Evolutionary conservation across 306 rosid genomes (phyloP).

Genomic region (Rosa lucieae): DNA sequence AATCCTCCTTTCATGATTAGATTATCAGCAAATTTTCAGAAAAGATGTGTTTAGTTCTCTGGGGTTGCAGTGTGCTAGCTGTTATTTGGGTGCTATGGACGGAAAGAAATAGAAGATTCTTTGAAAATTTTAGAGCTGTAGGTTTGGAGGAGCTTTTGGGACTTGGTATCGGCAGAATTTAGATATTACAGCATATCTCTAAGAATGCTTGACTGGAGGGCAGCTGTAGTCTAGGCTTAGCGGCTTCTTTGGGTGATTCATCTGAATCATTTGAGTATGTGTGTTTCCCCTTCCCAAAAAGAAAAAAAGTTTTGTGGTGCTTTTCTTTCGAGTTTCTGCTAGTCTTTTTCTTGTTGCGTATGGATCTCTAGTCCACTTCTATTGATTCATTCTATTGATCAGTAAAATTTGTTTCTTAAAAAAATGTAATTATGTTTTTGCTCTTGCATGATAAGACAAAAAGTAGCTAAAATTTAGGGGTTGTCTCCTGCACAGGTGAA

Average conservation of each 20-base stretch:
- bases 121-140: neutral
- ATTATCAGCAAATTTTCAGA: neutral
- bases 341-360: neutral
- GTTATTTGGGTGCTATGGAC: neutral
- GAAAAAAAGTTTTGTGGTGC: neutral
- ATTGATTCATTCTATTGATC: neutral
- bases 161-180: neutral
- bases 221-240: neutral
- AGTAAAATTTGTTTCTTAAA: neutral
- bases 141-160: neutral
- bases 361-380: neutral
- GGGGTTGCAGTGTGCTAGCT: neutral
- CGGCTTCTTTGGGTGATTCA: neutral
- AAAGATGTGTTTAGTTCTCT: neutral
- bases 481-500: conserved; percentile 60
- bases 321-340: neutral
- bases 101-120: neutral
- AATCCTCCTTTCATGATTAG: neutral
- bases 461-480: conserved; percentile 1
- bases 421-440: neutral
- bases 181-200: neutral
- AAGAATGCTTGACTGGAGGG: neutral
- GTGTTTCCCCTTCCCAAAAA: neutral
- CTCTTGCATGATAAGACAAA: conserved; percentile 10
- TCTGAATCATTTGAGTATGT: neutral